Percentiles rank a stretch among this genome's conserved stretches.
Evolutionary conservation across 139 green algal genomes (phyloP).

Genomic region (Parachlorella kessleri): DNA sequence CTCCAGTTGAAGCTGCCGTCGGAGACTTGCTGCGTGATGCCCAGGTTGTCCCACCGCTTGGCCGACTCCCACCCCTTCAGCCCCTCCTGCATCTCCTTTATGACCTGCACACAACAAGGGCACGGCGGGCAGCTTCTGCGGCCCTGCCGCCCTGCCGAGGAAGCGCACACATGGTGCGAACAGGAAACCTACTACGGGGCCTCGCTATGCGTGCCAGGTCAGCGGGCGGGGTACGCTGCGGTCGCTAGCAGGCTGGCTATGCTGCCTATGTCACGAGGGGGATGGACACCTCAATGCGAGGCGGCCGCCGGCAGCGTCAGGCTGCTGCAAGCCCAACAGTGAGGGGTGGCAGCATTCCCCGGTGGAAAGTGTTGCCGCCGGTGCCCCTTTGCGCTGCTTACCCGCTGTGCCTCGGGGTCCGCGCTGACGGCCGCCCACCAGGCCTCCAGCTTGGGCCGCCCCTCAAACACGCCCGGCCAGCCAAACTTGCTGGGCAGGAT

Average conservation of each 20-base stretch:
- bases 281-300: background rate
- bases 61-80: conserved; percentile 58
- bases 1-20: conserved; percentile 43
- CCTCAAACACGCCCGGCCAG: conserved; percentile 64
- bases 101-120: conserved; percentile 32
- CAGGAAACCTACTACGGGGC: too few species aligned
- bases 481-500: conserved; percentile 79
- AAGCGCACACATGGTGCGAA: too few species aligned
- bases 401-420: conserved; percentile 45
- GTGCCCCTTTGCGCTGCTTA: too few species aligned
- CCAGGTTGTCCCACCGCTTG: conserved; percentile 63
- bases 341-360: too few species aligned
- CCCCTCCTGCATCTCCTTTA: conserved; percentile 55
- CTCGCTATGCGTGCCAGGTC: background rate
- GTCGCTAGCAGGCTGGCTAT: too few species aligned
- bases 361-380: too few species aligned
- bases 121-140: too few species aligned
- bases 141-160: too few species aligned
- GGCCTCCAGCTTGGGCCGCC: conserved; percentile 60
- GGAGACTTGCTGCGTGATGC: conserved; percentile 53
- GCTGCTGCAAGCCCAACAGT: too few species aligned
- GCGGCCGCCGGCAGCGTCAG: background rate
- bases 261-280: background rate
- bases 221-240: background rate
- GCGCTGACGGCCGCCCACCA: conserved; percentile 62